Base-by-base conservation (phyloP, 1,139 yeast species). In the Hansenula sp. region DNA sequence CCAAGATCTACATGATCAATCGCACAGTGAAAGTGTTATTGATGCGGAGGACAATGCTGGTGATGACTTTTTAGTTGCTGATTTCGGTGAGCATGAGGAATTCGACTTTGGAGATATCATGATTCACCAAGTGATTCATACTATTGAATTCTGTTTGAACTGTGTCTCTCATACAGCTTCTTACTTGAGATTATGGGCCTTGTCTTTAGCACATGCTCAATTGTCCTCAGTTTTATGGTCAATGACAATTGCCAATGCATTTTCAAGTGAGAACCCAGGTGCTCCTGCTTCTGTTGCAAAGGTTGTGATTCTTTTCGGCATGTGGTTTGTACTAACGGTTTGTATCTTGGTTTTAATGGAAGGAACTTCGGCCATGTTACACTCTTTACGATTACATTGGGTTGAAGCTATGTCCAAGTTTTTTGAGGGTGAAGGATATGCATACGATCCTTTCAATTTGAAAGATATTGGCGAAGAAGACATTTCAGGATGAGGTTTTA, bases 351-450 rank as follows among this genome's bases (percentile, higher is more conserved):
- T 85, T 24, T 67, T 81, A 43, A 85, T 85, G 94, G 94, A 85
- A 66, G 94, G 94, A 53, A 85, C 94, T 0, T 84, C 91, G 32
- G 94, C 94, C 36, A 85, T 85, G 94, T 74, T 85, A 62, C 94
- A 85, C 63, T 80, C 91, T 25, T 75, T 85, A 61, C 81, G 94
- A 72, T 74, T 85, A 61, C 94, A 85, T 62, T 85, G 94, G 94
- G 94, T 85, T 45, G 94, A 85, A 63, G 79, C 90, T 33, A 85
- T 85, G 94, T 82, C 90, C 47, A 85, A 85, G 67, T 85, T 79
- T 65, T 85, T 85, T 54, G 91, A 82, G 62, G 94, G 94, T 66
- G 93, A 84, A 59, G 94, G 94, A 55, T 66, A 76, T 46, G 74
- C 81, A 19, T 85, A 81, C 59, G 78, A 75, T 49, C 93, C 94